Conservation (phyloP, 176 grass and related monocot species). For the Paspalum vaginatum region DNA sequence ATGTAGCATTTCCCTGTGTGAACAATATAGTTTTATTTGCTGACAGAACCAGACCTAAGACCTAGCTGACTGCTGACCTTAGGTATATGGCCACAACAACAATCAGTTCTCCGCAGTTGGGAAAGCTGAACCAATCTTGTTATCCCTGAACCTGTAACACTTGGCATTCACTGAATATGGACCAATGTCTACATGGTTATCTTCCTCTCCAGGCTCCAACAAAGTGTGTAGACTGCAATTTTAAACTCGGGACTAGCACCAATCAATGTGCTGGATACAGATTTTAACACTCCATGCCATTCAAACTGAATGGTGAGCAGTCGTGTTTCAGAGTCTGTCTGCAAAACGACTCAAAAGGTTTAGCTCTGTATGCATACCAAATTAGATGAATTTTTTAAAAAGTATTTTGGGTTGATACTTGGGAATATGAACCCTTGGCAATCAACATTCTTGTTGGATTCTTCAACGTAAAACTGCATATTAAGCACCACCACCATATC, state of each 20-base stretch:
- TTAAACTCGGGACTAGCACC: conserved; percentile 71
- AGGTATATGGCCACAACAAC: not conserved
- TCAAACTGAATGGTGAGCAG: conserved; percentile 71
- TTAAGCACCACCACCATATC: not conserved
- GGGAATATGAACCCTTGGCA: conserved; percentile 72
- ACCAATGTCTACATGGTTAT: conserved; percentile 59
- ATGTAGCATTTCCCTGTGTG: too few species aligned
- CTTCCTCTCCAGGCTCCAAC: conserved; percentile 61
- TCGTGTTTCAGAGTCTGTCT: conserved; percentile 68
- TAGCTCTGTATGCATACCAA: not conserved
- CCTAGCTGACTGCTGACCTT: conserved; percentile 31
- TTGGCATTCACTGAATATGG: conserved; percentile 70
- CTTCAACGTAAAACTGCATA: conserved; percentile 77
- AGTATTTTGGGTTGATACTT: conserved; percentile 24
- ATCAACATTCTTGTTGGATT: conserved; percentile 64
- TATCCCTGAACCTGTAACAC: conserved; percentile 57
- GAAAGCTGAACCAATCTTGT: conserved; percentile 64
- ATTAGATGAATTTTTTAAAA: too few species aligned
- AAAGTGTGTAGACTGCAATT: conserved; percentile 67
- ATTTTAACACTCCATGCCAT: conserved; percentile 70
- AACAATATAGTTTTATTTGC: conserved; percentile 14
- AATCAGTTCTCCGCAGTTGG: conserved; percentile 57
- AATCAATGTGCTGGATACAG: conserved; percentile 63
- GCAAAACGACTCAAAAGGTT: conserved; percentile 33
- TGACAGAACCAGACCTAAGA: not conserved